phyloP scores from a whole-genome alignment of 306 rosid genomes.

The Malus domestica region ASM211411v1 NC_041792.1:21479907-21480406 shows the following conservation, averaged over 20 bases:
- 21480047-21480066: background rate
- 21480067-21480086: background rate
- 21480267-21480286: too few species aligned
- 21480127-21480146: background rate
- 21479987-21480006: background rate
- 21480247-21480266: too few species aligned
- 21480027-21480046: background rate
- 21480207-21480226: too few species aligned
- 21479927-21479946: background rate
- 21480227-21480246: too few species aligned
- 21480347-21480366: too few species aligned
- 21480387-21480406: too few species aligned
- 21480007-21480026: background rate
- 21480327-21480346: too few species aligned
- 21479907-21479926: background rate
- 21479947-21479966: background rate
- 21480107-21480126: conserved; percentile 10
- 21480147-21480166: background rate
- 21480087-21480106: background rate
- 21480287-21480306: too few species aligned
- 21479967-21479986: too few species aligned
- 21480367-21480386: too few species aligned
- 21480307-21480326: too few species aligned
- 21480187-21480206: background rate
- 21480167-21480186: background rate